These are phyloP conservation scores for Coprinopsis sp. DNA, from an alignment of 768 basidiomycete genomes.

Conservation along the genomic window DNA sequence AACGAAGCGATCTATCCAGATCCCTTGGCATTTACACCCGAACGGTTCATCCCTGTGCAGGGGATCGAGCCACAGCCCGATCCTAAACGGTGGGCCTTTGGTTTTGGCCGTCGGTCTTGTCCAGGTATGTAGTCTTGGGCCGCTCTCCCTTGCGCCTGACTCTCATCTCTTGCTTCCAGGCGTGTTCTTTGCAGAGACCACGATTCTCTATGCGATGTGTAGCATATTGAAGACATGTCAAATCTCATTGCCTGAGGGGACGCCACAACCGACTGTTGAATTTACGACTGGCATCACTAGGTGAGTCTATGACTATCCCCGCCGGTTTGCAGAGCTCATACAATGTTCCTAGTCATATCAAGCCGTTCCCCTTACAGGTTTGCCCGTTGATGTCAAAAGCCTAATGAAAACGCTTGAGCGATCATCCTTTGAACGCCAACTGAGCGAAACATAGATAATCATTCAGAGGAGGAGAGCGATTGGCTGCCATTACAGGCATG, in stretches of 20 bases:
- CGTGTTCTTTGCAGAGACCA: conserved; percentile 16
- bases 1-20: conserved; percentile 17
- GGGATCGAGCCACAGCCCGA: conserved; percentile 12
- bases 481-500: no score
- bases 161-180: conserved; percentile 6
- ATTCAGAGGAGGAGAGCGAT: no score
- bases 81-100: conserved; percentile 18
- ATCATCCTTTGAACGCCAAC: no score
- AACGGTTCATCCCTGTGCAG: conserved; percentile 11
- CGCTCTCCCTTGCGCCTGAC: no score
- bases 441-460: no score
- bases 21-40: conserved; percentile 17
- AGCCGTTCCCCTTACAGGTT: conserved; percentile 14
- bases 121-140: conserved; percentile 15
- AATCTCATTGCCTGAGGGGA: conserved; percentile 6
- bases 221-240: conserved; percentile 11
- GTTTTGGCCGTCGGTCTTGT: conserved; percentile 20
- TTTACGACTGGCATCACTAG: conserved; percentile 16
- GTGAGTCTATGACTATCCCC: neutral
- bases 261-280: conserved; percentile 2
- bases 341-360: conserved; percentile 13
- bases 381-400: no score
- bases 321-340: neutral
- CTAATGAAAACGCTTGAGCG: no score
- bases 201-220: conserved; percentile 16